phyloP scores from a whole-genome alignment of 352 stramenopile species.

The Blastocystis sp. region DNA sequence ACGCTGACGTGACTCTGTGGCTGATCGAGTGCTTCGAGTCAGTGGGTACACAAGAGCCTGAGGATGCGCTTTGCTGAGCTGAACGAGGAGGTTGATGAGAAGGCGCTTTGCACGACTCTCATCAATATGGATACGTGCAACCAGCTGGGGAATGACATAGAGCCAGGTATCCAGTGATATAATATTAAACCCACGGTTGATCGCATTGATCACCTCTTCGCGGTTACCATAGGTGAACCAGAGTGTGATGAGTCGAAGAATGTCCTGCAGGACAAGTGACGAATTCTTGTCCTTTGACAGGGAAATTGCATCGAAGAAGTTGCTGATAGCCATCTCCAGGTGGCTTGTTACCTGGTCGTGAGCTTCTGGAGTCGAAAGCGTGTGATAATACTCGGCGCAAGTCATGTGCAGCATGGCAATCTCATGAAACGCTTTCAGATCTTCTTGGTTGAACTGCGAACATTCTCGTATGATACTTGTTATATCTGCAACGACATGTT shows the following conservation, averaged over 20 bases:
- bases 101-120: conserved; percentile 64
- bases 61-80: conserved; percentile 81
- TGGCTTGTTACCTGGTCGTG: conserved; percentile 66
- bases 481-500: conserved; percentile 73
- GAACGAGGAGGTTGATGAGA: conserved; percentile 68
- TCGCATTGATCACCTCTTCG: conserved; percentile 75
- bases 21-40: conserved; percentile 88
- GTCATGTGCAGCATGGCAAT: conserved; percentile 57
- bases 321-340: conserved; percentile 85
- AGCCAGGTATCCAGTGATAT: conserved; percentile 95
- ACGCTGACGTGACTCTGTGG: conserved; percentile 80
- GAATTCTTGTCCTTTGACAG: conserved; percentile 87
- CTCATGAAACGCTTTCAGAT: conserved; percentile 92
- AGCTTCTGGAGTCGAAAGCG: not conserved
- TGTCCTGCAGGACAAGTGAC: conserved; percentile 91
- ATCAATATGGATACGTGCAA: conserved; percentile 75
- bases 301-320: conserved; percentile 90
- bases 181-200: conserved; percentile 77
- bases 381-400: conserved; percentile 56
- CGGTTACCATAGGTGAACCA: conserved; percentile 91
- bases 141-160: conserved; percentile 91
- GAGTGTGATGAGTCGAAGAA: conserved; percentile 92
- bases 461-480: conserved; percentile 72
- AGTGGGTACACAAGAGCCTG: conserved; percentile 96
- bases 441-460: conserved; percentile 75